Percentiles rank a stretch among this genome's conserved stretches.
These are phyloP conservation scores for Colletotrichum magnum DNA, from an alignment of 2,329 filamentous ascomycete genomes.

Conservation along the genomic window DNA sequence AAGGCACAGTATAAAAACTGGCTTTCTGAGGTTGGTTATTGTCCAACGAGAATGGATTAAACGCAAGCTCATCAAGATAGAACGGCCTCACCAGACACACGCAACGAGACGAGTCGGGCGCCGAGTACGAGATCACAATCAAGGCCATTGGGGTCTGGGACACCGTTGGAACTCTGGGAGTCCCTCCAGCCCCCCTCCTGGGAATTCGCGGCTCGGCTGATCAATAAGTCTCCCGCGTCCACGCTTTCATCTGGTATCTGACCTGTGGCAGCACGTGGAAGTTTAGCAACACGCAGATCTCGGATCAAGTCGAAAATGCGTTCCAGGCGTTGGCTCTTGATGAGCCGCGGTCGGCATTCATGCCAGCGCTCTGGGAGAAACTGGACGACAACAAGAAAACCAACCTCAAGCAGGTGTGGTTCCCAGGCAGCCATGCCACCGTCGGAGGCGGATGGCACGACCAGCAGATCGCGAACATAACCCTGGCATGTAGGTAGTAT, in stretches of 20 bases:
- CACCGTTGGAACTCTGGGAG: slow-evolving; percentile 58
- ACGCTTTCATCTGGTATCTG: not conserved
- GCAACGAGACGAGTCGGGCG: slow-evolving; percentile 51
- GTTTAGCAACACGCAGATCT: slow-evolving; percentile 68
- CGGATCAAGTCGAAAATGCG: slow-evolving; percentile 66
- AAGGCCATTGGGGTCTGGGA: slow-evolving; percentile 54
- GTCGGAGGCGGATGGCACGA: slow-evolving; percentile 77
- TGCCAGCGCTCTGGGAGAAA: slow-evolving; percentile 69
- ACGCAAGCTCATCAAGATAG: not conserved
- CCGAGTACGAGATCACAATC: slow-evolving; percentile 54
- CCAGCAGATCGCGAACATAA: slow-evolving; percentile 58
- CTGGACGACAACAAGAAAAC: slow-evolving; percentile 54
- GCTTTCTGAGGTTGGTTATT: slow-evolving; percentile 54
- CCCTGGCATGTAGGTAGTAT: slow-evolving; percentile 53
- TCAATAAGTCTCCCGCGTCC: slow-evolving; percentile 56
- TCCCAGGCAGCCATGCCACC: slow-evolving; percentile 79
- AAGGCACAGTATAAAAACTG: slow-evolving; percentile 54
- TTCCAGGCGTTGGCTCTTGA: slow-evolving; percentile 73
- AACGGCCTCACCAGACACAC: slow-evolving; percentile 51
- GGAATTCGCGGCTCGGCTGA: slow-evolving; percentile 50
- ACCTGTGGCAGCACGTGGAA: slow-evolving; percentile 49
- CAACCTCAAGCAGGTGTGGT: slow-evolving; percentile 70
- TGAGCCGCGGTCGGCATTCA: slow-evolving; percentile 67
- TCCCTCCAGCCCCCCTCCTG: slow-evolving; percentile 51
- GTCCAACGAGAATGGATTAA: no score